A percentile compares a stretch with the other conserved stretches of the same genome.
Conservation (phyloP, 768 basidiomycete genomes). For the Serendipita indica region DNA sequence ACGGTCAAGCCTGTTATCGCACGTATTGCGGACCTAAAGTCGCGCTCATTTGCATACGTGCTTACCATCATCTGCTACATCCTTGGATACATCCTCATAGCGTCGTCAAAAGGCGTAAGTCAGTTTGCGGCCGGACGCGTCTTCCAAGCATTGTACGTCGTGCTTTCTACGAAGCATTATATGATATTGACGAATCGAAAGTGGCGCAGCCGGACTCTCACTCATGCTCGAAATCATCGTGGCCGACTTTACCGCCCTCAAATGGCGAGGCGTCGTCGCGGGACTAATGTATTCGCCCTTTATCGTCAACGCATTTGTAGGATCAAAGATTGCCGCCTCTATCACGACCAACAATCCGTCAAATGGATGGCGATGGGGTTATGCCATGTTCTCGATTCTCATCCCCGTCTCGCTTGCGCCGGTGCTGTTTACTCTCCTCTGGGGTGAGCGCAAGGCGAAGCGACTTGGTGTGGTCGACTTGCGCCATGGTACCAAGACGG, state of each 20-base stretch:
- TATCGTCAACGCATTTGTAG: slow-evolving; percentile 49
- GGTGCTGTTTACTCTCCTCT: slow-evolving; percentile 38
- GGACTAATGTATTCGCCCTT: slow-evolving; percentile 35
- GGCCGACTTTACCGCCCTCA: slow-evolving; percentile 43
- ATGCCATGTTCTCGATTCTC: slow-evolving; percentile 45
- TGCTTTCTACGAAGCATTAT: neutral
- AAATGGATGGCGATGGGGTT: slow-evolving; percentile 58
- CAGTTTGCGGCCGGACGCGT: slow-evolving; percentile 40
- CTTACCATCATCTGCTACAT: slow-evolving; percentile 41
- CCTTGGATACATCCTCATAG: slow-evolving; percentile 38
- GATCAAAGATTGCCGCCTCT: slow-evolving; percentile 37
- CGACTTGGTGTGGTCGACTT: slow-evolving; percentile 23
- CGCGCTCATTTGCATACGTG: slow-evolving; percentile 42
- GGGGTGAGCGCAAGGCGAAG: slow-evolving; percentile 37
- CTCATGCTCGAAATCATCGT: slow-evolving; percentile 51
- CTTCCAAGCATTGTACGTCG: slow-evolving; percentile 25
- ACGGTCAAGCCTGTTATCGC: slow-evolving; percentile 56
- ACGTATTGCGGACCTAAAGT: slow-evolving; percentile 55
- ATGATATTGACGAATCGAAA: neutral
- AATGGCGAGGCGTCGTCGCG: slow-evolving; percentile 40
- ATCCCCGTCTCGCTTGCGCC: slow-evolving; percentile 36
- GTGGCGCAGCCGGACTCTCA: slow-evolving; percentile 31
- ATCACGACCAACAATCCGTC: slow-evolving; percentile 24
- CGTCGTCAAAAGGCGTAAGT: slow-evolving; percentile 31
- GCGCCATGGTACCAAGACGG: neutral